Base-by-base conservation (phyloP, 768 basidiomycete species). In the Suillus subalutaceus region DNA sequence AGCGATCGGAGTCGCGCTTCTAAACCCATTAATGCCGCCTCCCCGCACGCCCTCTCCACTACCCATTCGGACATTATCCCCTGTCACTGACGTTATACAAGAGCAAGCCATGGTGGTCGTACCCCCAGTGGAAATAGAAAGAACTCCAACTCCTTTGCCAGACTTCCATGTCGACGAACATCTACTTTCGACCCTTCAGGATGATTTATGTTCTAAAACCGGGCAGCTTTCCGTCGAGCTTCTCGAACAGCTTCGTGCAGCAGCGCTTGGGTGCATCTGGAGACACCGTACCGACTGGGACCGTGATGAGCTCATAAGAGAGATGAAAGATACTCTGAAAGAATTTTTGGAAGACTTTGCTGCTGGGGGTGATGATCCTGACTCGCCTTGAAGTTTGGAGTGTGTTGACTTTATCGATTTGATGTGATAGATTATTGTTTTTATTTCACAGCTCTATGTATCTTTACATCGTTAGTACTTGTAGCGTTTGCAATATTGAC, bases 191-290 rank as follows among this genome's bases (percentile, higher is more conserved):
- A 72, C 82, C 12, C 83, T 99, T 0, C 77, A 80, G 64, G 55
- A 74, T 3, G 76, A 81, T 55, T 74, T 98, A 35, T 78, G 78
- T 43, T 79, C 84, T 20, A 74, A 74, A 55, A 97, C 97, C 1
- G 74, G 67, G 7, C 74, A 73, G 0, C 80, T 98, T 52, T 92
- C 83, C 32, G 83, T 98, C 60, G 97, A 99, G 73, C 89, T 97
- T 73, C 85, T 99, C 7, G 97, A 99, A 74, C 96, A 99, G 77
- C 83, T 99, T 7, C 87, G 97, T 6, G 96, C 97, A 9, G 88
- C 85, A 3, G 91, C 89, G 70, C 85, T 96, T 32, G 87, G 88
- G 50, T 81, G 81, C 60, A 83, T 98, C n/a, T 99, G 96, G 96
- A 81, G 87, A 37, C 88, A 87, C 68, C 80, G 96, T 43, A 79